Conservation (phyloP, 192 early-diverging fungal species). For the Entomortierella beljakovae region DNA sequence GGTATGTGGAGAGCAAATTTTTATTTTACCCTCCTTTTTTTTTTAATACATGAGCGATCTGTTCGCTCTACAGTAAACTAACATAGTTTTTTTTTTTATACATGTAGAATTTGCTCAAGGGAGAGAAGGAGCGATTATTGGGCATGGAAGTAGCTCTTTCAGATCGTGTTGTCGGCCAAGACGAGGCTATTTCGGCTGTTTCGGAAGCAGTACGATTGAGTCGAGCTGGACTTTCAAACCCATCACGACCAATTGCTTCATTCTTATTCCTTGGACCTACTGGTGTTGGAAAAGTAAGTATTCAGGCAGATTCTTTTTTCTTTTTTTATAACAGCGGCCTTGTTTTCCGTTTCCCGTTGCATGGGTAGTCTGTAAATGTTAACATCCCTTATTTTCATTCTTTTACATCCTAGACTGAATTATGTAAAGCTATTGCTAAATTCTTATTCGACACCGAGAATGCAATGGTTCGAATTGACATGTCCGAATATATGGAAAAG, state of each 20-base stretch:
- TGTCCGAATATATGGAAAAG: constrained; percentile 84
- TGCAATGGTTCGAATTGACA: constrained; percentile 81
- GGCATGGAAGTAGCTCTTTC: constrained; percentile 74
- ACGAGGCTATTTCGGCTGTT: constrained; percentile 73
- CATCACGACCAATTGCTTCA: constrained; percentile 76
- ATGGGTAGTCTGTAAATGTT: not conserved
- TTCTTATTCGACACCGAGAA: constrained; percentile 82
- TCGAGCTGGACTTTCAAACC: constrained; percentile 81
- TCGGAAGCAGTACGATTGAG: constrained; percentile 81
- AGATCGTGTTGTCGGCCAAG: constrained; percentile 79
- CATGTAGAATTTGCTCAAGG: constrained; percentile 69
- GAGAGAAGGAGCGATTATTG: constrained; percentile 77
- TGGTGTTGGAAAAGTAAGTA: constrained; percentile 77
- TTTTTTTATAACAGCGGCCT: not conserved
- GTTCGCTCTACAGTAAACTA: too few relatives aligned
- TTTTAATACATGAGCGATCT: too few relatives aligned
- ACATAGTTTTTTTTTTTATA: too few relatives aligned
- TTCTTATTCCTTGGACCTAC: constrained; percentile 89
- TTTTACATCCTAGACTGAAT: constrained; percentile 63
- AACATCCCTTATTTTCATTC: not conserved
- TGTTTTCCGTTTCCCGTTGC: not conserved
- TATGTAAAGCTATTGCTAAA: constrained; percentile 80
- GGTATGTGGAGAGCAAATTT: constrained; percentile 51
- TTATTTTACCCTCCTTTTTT: too few relatives aligned
- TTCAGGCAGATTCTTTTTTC: not conserved